Conservation (phyloP, 768 basidiomycete genomes). For the Dentipellis fragilis region DNA sequence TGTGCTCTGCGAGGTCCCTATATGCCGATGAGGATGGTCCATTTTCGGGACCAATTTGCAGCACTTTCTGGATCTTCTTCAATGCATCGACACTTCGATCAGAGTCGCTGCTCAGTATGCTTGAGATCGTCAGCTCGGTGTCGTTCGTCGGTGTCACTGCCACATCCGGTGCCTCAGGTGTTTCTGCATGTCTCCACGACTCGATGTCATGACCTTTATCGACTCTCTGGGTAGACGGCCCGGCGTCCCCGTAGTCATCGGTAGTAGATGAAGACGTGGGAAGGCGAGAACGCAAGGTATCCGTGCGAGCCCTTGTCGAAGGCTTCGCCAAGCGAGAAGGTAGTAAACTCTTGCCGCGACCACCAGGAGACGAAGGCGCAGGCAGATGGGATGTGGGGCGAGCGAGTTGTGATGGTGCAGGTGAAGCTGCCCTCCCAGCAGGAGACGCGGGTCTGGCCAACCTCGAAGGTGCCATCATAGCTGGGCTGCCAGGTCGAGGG, state of each 20-base stretch:
- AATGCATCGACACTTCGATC: conserved; percentile 83
- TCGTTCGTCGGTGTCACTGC: conserved; percentile 34
- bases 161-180: conserved; percentile 23
- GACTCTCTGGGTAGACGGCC: conserved; percentile 3
- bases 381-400: conserved; percentile 20
- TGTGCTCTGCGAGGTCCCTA: conserved; percentile 68
- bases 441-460: conserved; percentile 35
- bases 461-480: conserved; percentile 28
- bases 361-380: conserved; percentile 26
- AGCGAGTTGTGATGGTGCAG: conserved; percentile 20
- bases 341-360: conserved; percentile 55
- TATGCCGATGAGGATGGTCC: conserved; percentile 63
- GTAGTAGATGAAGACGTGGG: background rate
- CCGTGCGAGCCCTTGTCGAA: conserved; percentile 40
- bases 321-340: conserved; percentile 57
- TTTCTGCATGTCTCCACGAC: conserved; percentile 19
- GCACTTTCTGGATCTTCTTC: conserved; percentile 84
- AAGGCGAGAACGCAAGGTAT: conserved; percentile 10
- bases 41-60: conserved; percentile 65
- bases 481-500: conserved; percentile 40
- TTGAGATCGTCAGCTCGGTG: conserved; percentile 77
- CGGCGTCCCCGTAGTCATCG: conserved; percentile 2
- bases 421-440: conserved; percentile 26
- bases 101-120: conserved; percentile 82
- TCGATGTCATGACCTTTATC: conserved; percentile 12